Conservation (phyloP, 176 grass and related monocot genomes). For the Zoysia pacifica region DNA sequence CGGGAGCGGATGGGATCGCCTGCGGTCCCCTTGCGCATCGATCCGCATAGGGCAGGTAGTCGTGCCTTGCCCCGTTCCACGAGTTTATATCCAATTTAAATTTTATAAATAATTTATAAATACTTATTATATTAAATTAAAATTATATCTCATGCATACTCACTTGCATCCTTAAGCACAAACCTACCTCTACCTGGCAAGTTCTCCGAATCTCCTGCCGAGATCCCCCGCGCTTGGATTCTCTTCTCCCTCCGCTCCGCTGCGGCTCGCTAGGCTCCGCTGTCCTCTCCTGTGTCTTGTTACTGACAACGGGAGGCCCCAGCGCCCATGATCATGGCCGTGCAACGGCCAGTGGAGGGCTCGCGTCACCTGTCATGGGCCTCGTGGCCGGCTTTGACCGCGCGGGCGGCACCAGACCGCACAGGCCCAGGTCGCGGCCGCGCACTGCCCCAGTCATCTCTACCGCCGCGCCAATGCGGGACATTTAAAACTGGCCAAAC, state of each 20-base stretch:
- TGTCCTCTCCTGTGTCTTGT: not conserved
- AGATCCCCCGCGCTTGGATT: not conserved
- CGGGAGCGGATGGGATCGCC: not conserved
- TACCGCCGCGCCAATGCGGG: constrained; percentile 42
- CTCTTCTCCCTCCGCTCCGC: constrained; percentile 12
- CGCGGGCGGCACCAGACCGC: not conserved
- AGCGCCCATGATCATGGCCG: not conserved
- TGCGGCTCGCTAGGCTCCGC: constrained; percentile 13
- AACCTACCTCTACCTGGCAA: not conserved
- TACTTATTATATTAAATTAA: too few relatives aligned
- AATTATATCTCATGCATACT: too few relatives aligned
- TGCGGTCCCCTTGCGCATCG: too few relatives aligned
- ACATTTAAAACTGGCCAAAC: constrained; percentile 30
- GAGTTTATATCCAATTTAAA: too few relatives aligned
- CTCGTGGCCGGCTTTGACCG: not conserved
- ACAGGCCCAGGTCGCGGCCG: constrained; percentile 38
- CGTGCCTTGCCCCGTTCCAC: too few relatives aligned
- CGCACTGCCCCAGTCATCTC: constrained; percentile 50
- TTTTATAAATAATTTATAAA: too few relatives aligned
- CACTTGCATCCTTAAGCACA: not conserved
- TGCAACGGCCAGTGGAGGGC: not conserved
- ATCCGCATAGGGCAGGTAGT: too few relatives aligned
- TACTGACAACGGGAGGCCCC: not conserved
- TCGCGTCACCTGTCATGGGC: not conserved
- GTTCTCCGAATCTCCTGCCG: not conserved